Evolutionary conservation across 73 alveolate species (phyloP).

Genomic region (Paramecium primaurelia): DNA sequence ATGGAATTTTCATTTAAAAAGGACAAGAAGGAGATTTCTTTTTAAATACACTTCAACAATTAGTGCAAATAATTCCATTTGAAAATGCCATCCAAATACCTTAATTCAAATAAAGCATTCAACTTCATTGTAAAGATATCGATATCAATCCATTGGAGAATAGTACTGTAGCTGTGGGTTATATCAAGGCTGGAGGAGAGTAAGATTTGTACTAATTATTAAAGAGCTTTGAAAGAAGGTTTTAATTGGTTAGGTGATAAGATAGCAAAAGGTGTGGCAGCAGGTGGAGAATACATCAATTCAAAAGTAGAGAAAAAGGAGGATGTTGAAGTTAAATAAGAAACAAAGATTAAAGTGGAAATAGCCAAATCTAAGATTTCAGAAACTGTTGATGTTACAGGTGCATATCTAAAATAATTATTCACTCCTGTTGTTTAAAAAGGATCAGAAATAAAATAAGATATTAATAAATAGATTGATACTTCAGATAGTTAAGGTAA

Average conservation of each 20-base stretch:
- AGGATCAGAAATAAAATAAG: constrained; percentile 14
- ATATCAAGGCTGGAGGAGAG: constrained; percentile 45
- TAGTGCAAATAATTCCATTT: constrained; percentile 18
- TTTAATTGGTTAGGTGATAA: constrained; percentile 25
- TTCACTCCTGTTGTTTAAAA: constrained; percentile 8
- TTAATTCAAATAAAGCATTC: constrained; percentile 1
- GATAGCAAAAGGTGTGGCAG: constrained; percentile 10
- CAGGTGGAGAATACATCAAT: constrained; percentile 20
- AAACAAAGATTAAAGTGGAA: background rate
- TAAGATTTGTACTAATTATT: background rate
- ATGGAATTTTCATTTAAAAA: background rate
- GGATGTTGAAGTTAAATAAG: background rate
- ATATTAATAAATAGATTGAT: background rate
- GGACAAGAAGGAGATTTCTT: background rate
- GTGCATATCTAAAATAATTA: constrained; percentile 12
- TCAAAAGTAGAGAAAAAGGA: constrained; percentile 23
- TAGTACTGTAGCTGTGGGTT: constrained; percentile 15
- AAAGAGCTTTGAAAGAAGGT: constrained; percentile 42
- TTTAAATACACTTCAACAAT: background rate
- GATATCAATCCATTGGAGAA: constrained; percentile 28
- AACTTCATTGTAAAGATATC: constrained; percentile 14
- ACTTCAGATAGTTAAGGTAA: background rate
- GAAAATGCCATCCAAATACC: constrained; percentile 33
- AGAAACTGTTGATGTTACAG: constrained; percentile 7
- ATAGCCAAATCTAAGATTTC: background rate